phyloP scores from a whole-genome alignment of 2,329 filamentous ascomycete species.

The Cercospora sp. region DNA sequence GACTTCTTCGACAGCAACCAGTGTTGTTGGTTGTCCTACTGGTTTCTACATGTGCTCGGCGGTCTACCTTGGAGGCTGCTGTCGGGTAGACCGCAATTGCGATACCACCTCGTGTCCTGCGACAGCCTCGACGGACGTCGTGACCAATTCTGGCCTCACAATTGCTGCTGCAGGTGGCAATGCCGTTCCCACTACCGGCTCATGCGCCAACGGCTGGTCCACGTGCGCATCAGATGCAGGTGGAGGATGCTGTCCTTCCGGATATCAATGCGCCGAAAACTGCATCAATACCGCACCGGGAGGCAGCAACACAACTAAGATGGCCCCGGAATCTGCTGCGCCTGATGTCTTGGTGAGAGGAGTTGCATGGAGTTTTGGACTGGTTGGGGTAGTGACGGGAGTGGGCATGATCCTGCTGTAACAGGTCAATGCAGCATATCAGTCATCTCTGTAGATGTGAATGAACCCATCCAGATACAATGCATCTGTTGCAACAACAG shows the following conservation, averaged over 20 bases:
- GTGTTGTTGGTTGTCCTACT: conserved; percentile 65
- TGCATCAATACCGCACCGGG: conserved; percentile 61
- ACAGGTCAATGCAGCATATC: neutral
- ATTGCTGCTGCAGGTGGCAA: conserved; percentile 51
- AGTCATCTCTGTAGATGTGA: neutral
- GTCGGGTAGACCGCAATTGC: conserved; percentile 83
- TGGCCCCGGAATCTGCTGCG: conserved; percentile 41
- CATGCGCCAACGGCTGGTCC: conserved; percentile 79
- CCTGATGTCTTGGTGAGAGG: conserved; percentile 28
- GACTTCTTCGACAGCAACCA: conserved; percentile 42
- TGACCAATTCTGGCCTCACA: conserved; percentile 65
- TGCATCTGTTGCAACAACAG: neutral
- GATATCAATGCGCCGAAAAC: conserved; percentile 70
- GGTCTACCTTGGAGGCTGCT: conserved; percentile 79
- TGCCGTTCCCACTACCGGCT: conserved; percentile 38
- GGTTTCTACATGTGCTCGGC: conserved; percentile 92
- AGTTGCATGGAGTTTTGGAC: conserved; percentile 37
- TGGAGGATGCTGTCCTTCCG: conserved; percentile 80
- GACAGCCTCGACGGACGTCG: conserved; percentile 61
- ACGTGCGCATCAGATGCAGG: conserved; percentile 65
- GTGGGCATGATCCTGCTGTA: conserved; percentile 44
- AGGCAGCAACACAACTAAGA: conserved; percentile 56
- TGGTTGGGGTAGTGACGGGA: conserved; percentile 36
- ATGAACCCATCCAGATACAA: neutral
- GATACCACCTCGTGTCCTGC: conserved; percentile 75